phyloP scores from a whole-genome alignment of 2,329 filamentous ascomycete species.

The Alternaria postmessia region DNA sequence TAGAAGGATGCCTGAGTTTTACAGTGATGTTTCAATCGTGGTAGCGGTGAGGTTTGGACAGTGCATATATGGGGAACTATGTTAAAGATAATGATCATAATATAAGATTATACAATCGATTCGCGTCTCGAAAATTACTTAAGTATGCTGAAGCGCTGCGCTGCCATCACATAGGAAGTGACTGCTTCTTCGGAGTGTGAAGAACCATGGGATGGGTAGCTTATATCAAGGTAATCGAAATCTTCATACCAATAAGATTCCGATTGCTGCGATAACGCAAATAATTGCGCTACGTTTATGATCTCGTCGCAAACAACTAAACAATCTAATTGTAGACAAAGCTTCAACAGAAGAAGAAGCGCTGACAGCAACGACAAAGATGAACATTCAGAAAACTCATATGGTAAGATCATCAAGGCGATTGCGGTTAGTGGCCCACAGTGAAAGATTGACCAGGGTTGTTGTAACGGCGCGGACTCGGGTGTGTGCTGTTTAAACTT shows the following conservation, averaged over 20 bases:
- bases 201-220: not conserved
- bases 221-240: not conserved
- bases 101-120: too few relatives aligned
- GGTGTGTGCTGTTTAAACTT: not conserved
- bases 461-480: too few relatives aligned
- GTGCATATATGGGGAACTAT: too few relatives aligned
- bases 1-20: not conserved
- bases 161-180: not conserved
- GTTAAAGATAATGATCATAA: too few relatives aligned
- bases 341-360: not conserved
- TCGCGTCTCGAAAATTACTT: too few relatives aligned
- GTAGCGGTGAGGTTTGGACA: too few relatives aligned
- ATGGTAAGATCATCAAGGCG: not conserved
- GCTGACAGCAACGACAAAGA: too few relatives aligned
- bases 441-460: too few relatives aligned
- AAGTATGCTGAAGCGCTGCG: not conserved
- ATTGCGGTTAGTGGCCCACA: not conserved
- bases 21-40: too few relatives aligned
- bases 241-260: not conserved
- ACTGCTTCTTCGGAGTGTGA: not conserved
- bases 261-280: not conserved
- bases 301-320: not conserved
- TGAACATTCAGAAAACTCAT: too few relatives aligned
- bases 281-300: not conserved
- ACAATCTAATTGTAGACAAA: not conserved